These are phyloP conservation scores for Yarrowia osloensis DNA, from an alignment of 805 yeast species.

Conservation along the genomic window DNA sequence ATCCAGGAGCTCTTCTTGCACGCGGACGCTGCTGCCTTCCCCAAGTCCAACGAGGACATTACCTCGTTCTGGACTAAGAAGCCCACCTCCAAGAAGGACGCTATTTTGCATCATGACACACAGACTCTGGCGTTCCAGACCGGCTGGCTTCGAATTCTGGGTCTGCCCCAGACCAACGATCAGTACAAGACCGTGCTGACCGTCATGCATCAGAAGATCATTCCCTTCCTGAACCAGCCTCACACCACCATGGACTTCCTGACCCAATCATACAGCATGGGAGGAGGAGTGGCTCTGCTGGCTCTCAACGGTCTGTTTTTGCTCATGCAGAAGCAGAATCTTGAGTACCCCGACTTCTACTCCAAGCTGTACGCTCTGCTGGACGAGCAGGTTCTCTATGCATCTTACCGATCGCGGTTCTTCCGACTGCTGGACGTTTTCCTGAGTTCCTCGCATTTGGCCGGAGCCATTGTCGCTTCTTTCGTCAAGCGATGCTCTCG, in stretches of 20 bases:
- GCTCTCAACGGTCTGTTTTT: conserved; percentile 87
- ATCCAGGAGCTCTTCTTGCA: conserved; percentile 35
- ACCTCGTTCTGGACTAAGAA: conserved; percentile 31
- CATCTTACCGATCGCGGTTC: conserved; percentile 81
- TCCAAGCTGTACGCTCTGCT: conserved; percentile 77
- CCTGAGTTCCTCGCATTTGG: conserved; percentile 81
- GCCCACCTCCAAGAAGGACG: conserved; percentile 28
- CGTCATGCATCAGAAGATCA: conserved; percentile 77
- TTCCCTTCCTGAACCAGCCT: conserved; percentile 79
- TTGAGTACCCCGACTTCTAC: conserved; percentile 91
- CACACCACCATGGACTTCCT: conserved; percentile 88
- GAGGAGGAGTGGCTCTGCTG: conserved; percentile 66
- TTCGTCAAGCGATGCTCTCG: conserved; percentile 83
- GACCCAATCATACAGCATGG: conserved; percentile 74
- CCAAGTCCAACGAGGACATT: conserved; percentile 36
- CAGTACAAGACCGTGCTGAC: conserved; percentile 72
- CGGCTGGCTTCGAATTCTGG: conserved; percentile 61
- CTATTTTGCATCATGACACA: conserved; percentile 36
- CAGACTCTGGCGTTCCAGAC: conserved; percentile 71
- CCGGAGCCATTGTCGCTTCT: conserved; percentile 81
- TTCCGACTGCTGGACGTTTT: conserved; percentile 84
- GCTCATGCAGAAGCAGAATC: conserved; percentile 74
- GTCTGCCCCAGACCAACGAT: conserved; percentile 48
- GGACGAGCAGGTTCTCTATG: conserved; percentile 72
- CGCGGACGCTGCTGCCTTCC: conserved; percentile 34